Base-by-base conservation (phyloP, 2,329 filamentous ascomycete genomes). In the Pseudopyricularia javanii region DNA sequence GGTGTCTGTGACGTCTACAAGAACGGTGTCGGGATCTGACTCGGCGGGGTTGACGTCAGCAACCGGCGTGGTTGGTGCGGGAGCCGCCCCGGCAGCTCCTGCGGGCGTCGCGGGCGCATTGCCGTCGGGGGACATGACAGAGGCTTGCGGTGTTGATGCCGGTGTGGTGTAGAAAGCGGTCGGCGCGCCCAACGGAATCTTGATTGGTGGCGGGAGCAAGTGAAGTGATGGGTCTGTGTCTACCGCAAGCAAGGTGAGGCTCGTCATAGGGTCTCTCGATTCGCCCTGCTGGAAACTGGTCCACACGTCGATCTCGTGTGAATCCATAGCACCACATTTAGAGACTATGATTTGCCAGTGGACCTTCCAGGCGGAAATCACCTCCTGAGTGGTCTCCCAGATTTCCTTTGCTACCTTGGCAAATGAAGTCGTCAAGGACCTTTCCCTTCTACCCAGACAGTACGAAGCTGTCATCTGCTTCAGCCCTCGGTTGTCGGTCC, bases 271-370 rank as follows among this genome's bases (percentile, higher is more conserved):
- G 33, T 74, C 72, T 54, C 73, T 73, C 34, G 69, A 70, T 59
- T 82, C 79, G 11, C 69, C 68, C 52, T 74, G 72, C 14, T 74
- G 75, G 30, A 82, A 66, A 37, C 69, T 68, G 14, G 71, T 70
- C 81, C 79, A 85, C 49, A 74, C 70, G 7, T 81, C 77, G 12
- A 83, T 68, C 64, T 91, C 86, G 7, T 79, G 74, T 30, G 74
- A 70, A 26, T 85, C 80, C 77, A 89, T 85, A 3, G 77, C 69
- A 2, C 84, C 83, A 49, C 79, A 82, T 64, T 86, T 86, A 33
- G 85, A 82, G 55, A 94, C 77, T 55, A 89, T 82, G 11, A 93
- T 70, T 15, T 87, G 82, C 86, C 88, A 91, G 54, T 84, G 81
- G 0, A 91, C 81, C 59, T 82, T 84, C 65, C 83, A 80, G 15